Percentiles rank a stretch among this genome's conserved stretches.
Conservation (phyloP, 768 basidiomycete genomes). For the Collybiopsis luxurians region DNA sequence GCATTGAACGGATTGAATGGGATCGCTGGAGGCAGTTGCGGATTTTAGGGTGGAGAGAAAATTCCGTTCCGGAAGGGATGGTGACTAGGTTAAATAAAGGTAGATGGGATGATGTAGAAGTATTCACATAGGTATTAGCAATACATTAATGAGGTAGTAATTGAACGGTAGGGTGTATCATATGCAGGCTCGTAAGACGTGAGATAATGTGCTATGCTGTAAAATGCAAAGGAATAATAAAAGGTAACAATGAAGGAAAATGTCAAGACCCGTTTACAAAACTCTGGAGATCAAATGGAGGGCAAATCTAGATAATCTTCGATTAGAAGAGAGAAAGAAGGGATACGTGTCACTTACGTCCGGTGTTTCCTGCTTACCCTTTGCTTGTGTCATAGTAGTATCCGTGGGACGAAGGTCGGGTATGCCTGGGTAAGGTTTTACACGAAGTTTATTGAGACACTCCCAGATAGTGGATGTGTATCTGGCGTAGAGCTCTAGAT, state of each 20-base stretch:
- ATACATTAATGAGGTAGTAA: no score
- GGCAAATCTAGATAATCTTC: conserved; percentile 36
- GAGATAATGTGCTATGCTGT: background rate
- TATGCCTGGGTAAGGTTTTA: conserved; percentile 47
- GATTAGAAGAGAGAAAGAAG: background rate
- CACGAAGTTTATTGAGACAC: conserved; percentile 46
- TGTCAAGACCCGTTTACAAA: conserved; percentile 37
- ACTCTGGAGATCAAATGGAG: conserved; percentile 50
- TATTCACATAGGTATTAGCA: background rate
- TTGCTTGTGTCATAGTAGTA: conserved; percentile 16
- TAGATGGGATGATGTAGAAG: conserved; percentile 60
- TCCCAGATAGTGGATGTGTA: conserved; percentile 65
- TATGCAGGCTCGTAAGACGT: background rate
- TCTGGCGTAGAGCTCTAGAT: conserved; percentile 62
- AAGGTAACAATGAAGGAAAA: background rate
- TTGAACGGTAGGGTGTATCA: no score
- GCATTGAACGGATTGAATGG: conserved; percentile 58
- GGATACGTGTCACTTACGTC: background rate
- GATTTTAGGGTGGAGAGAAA: conserved; percentile 56
- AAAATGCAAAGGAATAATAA: background rate
- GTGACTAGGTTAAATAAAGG: conserved; percentile 50
- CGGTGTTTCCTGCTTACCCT: background rate
- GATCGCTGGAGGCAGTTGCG: conserved; percentile 48
- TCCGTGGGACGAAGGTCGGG: conserved; percentile 35
- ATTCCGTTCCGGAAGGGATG: conserved; percentile 41